These are phyloP conservation scores for Boletus sp. DNA, from an alignment of 1,284 basidiomycete genomes.

Conservation along the genomic window DNA sequence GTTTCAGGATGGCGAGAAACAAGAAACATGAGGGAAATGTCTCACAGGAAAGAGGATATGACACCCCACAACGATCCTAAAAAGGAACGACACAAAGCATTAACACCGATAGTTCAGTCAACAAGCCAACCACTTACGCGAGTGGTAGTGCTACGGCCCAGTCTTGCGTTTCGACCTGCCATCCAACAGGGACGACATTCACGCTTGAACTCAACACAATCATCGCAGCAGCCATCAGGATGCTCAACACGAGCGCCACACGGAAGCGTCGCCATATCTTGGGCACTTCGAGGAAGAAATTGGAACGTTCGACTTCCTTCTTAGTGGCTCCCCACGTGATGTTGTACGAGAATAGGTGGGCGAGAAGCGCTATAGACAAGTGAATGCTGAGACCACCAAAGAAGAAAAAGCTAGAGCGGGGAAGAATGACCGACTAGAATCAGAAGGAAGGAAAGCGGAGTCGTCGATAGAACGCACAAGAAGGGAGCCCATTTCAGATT, in stretches of 20 bases:
- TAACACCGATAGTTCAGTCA: neutral
- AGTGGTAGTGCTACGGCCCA: conserved; percentile 72
- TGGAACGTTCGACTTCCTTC: conserved; percentile 77
- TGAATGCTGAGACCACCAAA: conserved; percentile 77
- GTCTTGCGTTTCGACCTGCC: conserved; percentile 45
- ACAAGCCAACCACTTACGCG: conserved; percentile 39
- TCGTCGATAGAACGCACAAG: conserved; percentile 52
- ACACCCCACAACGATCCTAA: conserved; percentile 51
- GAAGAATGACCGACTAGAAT: neutral
- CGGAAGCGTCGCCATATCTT: conserved; percentile 62
- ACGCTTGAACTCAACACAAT: conserved; percentile 46
- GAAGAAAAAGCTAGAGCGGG: conserved; percentile 68
- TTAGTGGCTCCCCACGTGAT: conserved; percentile 81
- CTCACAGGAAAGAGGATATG: conserved; percentile 69
- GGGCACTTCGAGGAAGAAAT: conserved; percentile 87
- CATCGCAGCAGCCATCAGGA: conserved; percentile 47
- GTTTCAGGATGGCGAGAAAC: neutral
- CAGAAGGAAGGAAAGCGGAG: conserved; percentile 33
- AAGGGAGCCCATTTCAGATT: conserved; percentile 76
- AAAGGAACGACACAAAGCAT: neutral
- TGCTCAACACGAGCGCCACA: conserved; percentile 54
- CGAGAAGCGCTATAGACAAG: conserved; percentile 66
- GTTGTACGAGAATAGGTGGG: conserved; percentile 80
- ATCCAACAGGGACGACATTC: conserved; percentile 50
- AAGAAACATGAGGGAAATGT: neutral